These are phyloP conservation scores for Plenodomus biglobosus DNA, from an alignment of 2,329 filamentous ascomycete species.

Conservation along the genomic window DNA sequence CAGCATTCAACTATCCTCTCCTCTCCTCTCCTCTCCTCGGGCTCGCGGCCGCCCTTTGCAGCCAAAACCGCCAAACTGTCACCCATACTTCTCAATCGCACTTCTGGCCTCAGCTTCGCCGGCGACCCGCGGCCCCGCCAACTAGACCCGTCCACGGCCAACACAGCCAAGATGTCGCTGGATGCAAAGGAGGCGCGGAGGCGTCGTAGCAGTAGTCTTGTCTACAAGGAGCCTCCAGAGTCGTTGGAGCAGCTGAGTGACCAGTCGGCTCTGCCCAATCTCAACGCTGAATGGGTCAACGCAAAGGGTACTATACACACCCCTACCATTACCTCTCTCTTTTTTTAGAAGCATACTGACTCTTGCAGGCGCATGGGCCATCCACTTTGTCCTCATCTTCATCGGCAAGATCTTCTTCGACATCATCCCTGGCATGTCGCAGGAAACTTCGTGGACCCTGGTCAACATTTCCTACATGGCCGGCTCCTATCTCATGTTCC, in stretches of 20 bases:
- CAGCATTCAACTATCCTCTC: too few species aligned
- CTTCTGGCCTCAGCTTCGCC: slow-evolving; percentile 78
- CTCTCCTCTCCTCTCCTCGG: too few species aligned
- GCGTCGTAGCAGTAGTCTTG: slow-evolving; percentile 95
- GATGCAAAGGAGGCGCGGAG: slow-evolving; percentile 66
- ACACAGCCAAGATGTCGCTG: slow-evolving; percentile 38
- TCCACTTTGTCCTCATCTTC: slow-evolving; percentile 90
- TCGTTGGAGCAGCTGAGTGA: slow-evolving; percentile 97
- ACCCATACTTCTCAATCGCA: slow-evolving; percentile 84
- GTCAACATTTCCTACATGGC: slow-evolving; percentile 99
- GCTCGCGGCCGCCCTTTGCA: too few species aligned
- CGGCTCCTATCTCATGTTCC: slow-evolving; percentile 98
- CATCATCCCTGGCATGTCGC: slow-evolving; percentile 91
- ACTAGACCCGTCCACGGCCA: slow-evolving; percentile 25
- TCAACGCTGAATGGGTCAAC: slow-evolving; percentile 99
- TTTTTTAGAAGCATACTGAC: slow-evolving; percentile 1
- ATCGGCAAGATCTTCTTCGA: slow-evolving; percentile 95
- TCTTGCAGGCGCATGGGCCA: slow-evolving; percentile 85
- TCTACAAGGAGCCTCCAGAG: slow-evolving; percentile 96
- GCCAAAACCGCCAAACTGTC: slow-evolving; percentile 91
- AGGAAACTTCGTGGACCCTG: slow-evolving; percentile 97
- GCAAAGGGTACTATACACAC: slow-evolving; percentile 72
- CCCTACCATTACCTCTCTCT: neutral
- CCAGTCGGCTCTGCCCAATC: slow-evolving; percentile 88
- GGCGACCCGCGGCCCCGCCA: slow-evolving; percentile 64